These are phyloP conservation scores for Spinacia oleracea DNA, from an alignment of 179 eudicot genomes.

Conservation along the genomic window DNA sequence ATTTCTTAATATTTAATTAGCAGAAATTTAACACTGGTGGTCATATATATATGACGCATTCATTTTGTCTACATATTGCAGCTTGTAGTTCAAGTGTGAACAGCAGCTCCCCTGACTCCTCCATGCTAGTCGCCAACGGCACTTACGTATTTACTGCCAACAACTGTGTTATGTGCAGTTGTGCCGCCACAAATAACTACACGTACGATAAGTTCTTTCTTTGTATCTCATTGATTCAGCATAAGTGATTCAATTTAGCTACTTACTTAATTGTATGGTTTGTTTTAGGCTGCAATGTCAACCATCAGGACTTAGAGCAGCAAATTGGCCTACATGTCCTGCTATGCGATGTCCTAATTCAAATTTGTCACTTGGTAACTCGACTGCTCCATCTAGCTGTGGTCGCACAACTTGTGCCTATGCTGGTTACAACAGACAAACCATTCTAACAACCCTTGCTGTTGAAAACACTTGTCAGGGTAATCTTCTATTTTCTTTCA, in stretches of 20 bases:
- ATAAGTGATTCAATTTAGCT: too few species aligned
- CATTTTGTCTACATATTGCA: constrained; percentile 14
- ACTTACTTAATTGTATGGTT: neutral
- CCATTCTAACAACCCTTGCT: constrained; percentile 41
- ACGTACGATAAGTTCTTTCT: constrained; percentile 51
- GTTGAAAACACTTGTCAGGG: constrained; percentile 56
- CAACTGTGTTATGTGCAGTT: constrained; percentile 64
- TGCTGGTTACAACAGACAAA: constrained; percentile 53
- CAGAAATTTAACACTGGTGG: too few species aligned
- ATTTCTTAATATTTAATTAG: too few species aligned
- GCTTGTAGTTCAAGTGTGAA: constrained; percentile 58
- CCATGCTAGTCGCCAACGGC: constrained; percentile 58
- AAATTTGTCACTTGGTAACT: constrained; percentile 50
- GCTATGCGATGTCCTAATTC: constrained; percentile 42
- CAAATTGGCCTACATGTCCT: constrained; percentile 53
- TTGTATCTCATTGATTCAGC: neutral
- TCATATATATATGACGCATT: too few species aligned
- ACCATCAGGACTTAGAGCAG: constrained; percentile 48
- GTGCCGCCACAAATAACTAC: constrained; percentile 50
- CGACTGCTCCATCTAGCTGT: constrained; percentile 47
- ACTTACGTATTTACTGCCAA: constrained; percentile 53
- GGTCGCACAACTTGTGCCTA: constrained; percentile 56
- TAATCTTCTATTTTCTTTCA: constrained; percentile 29
- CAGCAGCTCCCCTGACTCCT: constrained; percentile 54
- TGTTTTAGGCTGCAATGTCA: constrained; percentile 60